Evolutionary conservation across 2,329 filamentous ascomycete species (phyloP), one percentile per base, ranked within the genome.

Genomic region (Penicillium sp.): DNA sequence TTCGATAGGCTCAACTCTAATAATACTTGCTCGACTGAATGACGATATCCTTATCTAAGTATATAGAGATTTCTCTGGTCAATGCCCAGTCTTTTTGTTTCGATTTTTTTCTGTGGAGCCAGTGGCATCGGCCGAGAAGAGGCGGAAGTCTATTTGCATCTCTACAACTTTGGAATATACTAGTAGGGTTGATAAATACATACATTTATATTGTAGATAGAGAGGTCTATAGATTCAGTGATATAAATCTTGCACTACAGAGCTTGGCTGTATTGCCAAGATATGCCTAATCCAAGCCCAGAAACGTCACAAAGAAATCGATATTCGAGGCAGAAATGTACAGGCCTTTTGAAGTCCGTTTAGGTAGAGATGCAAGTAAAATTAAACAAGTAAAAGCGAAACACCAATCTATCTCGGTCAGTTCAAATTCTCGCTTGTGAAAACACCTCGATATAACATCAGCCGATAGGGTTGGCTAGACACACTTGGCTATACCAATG

Each of bases 351-450:
- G 45, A 45, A 57, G 19, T 61, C 53, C 60, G 55, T 37, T 55
- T 47, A 30, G 50, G 48, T 26, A 58, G 35, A 26, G 40, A 62
- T 61, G 59, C 59, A 60, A 37, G 38, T 38, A 50, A 55, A 55
- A 63, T 62, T 63, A 63, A 60, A 64, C 54, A 61, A 44, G 36
- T 53, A 55, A 55, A 57, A 56, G 58, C 37, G 54, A 35, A 35
- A 58, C 56, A 62, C 54, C 49, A 55, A 60, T 65, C 63, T 66
- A 66, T 65, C 61, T 64, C 57, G 51, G 59, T 58, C 63, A 58
- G 57, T 56, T 57, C 61, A 59, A 48, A 65, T 55, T 49, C 58
- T 60, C 62, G 61, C 63, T 64, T 63, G 58, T 53, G 51, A 62
- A 63, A 63, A 63, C 58, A 64, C 54, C 48, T 46, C 56, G 37